phyloP scores from a whole-genome alignment of 768 basidiomycete species.

The Lactifluus echinatus region DNA sequence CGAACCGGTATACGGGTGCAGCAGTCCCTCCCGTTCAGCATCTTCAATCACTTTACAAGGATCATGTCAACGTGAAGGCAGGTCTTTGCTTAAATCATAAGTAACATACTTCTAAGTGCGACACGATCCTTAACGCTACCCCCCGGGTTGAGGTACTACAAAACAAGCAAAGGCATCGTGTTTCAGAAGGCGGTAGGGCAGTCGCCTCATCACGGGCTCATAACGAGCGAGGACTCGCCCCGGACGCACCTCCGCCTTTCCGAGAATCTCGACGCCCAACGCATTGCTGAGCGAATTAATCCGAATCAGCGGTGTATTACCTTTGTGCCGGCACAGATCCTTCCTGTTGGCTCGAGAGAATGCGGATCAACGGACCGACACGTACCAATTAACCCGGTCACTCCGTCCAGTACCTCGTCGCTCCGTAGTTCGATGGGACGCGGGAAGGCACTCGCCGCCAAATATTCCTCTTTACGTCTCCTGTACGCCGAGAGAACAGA shows the following conservation, averaged over 20 bases:
- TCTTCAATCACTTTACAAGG: slow-evolving; percentile 75
- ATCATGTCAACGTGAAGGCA: background rate
- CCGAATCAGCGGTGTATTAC: slow-evolving; percentile 88
- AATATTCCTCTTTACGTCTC: slow-evolving; percentile 40
- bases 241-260: slow-evolving; percentile 77
- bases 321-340: slow-evolving; percentile 32
- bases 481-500: slow-evolving; percentile 50
- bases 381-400: slow-evolving; percentile 79
- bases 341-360: background rate
- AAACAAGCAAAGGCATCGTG: background rate
- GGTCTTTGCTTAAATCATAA: background rate
- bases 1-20: slow-evolving; percentile 81
- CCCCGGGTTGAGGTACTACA: slow-evolving; percentile 94
- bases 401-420: slow-evolving; percentile 72
- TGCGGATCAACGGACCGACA: background rate
- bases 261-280: slow-evolving; percentile 88
- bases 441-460: slow-evolving; percentile 26
- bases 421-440: slow-evolving; percentile 65
- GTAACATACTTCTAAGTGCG: slow-evolving; percentile 69
- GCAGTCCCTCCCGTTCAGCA: slow-evolving; percentile 73
- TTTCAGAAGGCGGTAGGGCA: background rate
- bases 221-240: too few species aligned
- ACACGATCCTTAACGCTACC: slow-evolving; percentile 98
- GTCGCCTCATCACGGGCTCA: background rate
- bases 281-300: slow-evolving; percentile 89